Evolutionary conservation across 768 basidiomycete species (phyloP).

Genomic region (Mycena metata): DNA sequence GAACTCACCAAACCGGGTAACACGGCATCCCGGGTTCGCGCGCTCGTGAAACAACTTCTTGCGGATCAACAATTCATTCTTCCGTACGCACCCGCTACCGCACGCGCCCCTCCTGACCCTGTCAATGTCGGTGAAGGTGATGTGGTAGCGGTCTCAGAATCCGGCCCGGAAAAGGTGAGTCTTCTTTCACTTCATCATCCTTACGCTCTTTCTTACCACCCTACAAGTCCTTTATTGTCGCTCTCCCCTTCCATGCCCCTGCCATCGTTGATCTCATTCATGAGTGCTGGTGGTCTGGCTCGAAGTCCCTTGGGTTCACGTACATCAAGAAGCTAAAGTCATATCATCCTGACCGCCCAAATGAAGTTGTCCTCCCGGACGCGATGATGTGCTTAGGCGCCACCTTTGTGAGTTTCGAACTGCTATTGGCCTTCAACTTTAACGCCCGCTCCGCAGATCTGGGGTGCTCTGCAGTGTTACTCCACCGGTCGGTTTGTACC

Average conservation of each 20-base stretch:
- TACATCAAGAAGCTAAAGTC: background rate
- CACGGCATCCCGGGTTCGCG: slow-evolving; percentile 1
- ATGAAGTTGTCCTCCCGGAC: slow-evolving; percentile 11
- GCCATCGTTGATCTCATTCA: slow-evolving; percentile 21
- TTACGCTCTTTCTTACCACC: too few species aligned
- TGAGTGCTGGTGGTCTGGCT: slow-evolving; percentile 1
- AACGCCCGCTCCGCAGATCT: background rate
- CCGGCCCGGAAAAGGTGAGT: too few species aligned
- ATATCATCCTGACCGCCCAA: background rate
- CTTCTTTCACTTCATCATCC: too few species aligned
- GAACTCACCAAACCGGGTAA: slow-evolving; percentile 11
- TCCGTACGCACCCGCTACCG: background rate
- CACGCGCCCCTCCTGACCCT: too few species aligned
- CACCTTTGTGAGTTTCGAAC: background rate
- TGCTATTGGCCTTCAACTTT: too few species aligned
- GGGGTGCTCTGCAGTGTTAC: background rate
- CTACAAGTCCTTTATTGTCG: background rate
- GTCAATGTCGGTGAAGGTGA: too few species aligned
- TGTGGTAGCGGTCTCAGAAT: too few species aligned
- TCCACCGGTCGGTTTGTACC: background rate
- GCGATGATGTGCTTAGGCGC: slow-evolving; percentile 3
- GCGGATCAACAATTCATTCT: slow-evolving; percentile 3
- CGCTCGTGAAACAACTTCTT: background rate
- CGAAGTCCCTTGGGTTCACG: background rate
- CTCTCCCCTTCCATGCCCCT: slow-evolving; percentile 7